Conservation (phyloP, 1,139 yeast genomes). For the Pichia sp. region DNA sequence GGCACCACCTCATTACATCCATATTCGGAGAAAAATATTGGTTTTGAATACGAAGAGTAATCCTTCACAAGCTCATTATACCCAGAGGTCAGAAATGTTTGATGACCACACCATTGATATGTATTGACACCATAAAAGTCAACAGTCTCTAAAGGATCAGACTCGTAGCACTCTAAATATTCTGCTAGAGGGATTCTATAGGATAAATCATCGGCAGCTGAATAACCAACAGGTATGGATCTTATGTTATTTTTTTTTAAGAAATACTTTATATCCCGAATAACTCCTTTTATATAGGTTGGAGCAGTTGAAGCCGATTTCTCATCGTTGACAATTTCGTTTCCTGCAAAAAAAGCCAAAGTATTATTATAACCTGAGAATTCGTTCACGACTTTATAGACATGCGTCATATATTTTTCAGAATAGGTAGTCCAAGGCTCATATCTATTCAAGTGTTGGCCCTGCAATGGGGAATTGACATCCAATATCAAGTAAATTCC, state of each 20-base stretch:
- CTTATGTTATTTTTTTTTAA: conserved; percentile 52
- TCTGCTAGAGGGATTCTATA: conserved; percentile 71
- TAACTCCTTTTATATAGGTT: conserved; percentile 63
- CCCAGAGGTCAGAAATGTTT: conserved; percentile 76
- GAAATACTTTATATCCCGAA: conserved; percentile 73
- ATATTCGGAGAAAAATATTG: conserved; percentile 84
- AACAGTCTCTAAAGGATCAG: conserved; percentile 47
- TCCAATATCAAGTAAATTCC: conserved; percentile 88
- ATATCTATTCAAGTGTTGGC: conserved; percentile 74
- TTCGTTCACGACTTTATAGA: conserved; percentile 73
- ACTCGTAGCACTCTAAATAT: conserved; percentile 70
- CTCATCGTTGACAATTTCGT: conserved; percentile 80
- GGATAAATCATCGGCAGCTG: conserved; percentile 87
- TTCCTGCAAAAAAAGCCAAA: conserved; percentile 90
- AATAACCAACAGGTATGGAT: conserved; percentile 82
- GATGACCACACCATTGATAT: conserved; percentile 96
- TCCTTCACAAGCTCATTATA: conserved; percentile 67
- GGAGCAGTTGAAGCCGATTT: conserved; percentile 66
- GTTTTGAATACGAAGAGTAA: conserved; percentile 60
- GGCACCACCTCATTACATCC: conserved; percentile 88
- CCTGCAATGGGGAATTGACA: conserved; percentile 76
- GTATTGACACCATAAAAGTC: conserved; percentile 95
- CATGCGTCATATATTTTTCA: conserved; percentile 58
- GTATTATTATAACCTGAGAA: conserved; percentile 83
- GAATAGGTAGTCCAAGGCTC: conserved; percentile 87